These are phyloP conservation scores for Pseudonectria foliicola DNA, from an alignment of 2,329 filamentous ascomycete genomes.

Conservation along the genomic window DNA sequence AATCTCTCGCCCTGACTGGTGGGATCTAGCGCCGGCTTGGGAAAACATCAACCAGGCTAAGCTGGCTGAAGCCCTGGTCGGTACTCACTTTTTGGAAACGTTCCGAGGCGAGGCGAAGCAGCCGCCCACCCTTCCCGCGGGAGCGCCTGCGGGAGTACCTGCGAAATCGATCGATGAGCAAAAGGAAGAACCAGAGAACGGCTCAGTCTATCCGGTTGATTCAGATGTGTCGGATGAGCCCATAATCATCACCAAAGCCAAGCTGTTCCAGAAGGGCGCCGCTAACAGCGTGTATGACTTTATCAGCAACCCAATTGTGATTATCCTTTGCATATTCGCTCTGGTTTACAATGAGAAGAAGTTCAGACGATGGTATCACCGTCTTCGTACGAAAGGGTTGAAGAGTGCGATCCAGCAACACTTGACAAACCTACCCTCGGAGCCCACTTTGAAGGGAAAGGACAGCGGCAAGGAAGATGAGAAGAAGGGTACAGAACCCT, in stretches of 20 bases:
- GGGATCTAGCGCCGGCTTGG: slow-evolving; percentile 34
- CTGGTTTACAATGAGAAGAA: slow-evolving; percentile 41
- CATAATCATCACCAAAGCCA: slow-evolving; percentile 43
- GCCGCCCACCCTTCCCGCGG: slow-evolving; percentile 30
- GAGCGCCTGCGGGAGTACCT: no score
- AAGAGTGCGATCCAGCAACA: slow-evolving; percentile 19
- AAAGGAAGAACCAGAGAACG: slow-evolving; percentile 26
- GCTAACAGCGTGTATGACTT: slow-evolving; percentile 46
- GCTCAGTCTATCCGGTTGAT: slow-evolving; percentile 24
- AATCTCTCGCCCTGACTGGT: slow-evolving; percentile 40
- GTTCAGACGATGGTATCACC: slow-evolving; percentile 32
- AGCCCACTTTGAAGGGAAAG: slow-evolving; percentile 10
- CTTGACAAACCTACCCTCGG: slow-evolving; percentile 3
- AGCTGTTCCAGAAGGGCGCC: slow-evolving; percentile 42
- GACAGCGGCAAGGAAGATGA: slow-evolving; percentile 11
- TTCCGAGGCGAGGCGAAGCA: slow-evolving; percentile 26
- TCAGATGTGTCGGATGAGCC: slow-evolving; percentile 27
- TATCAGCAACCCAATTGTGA: slow-evolving; percentile 46
- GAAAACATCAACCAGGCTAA: slow-evolving; percentile 37
- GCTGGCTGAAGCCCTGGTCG: slow-evolving; percentile 56
- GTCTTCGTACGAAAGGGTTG: slow-evolving; percentile 23
- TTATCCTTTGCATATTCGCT: slow-evolving; percentile 37
- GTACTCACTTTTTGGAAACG: slow-evolving; percentile 59
- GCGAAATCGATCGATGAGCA: slow-evolving; percentile 22
- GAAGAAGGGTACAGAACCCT: slow-evolving; percentile 4